Base-by-base conservation (phyloP, 169 alveolate species). In the Cryptosporidium meleagridis region DNA sequence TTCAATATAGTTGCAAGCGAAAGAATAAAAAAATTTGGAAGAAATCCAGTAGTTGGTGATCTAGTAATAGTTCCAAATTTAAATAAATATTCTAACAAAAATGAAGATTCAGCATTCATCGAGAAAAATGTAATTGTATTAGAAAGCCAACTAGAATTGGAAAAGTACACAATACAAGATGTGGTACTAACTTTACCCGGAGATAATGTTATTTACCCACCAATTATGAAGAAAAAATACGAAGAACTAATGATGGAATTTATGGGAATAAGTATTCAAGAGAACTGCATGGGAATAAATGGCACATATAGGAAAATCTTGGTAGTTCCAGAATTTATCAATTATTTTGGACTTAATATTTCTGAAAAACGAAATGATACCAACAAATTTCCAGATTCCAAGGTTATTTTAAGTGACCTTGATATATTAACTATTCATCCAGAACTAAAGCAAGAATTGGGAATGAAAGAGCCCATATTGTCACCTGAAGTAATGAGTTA, bases 161-260 rank as follows among this genome's bases (percentile, higher is more conserved):
- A 86, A 21, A 80, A 92, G 70, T 96, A 92, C 85, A 86, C 93
- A 23, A 92, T 96, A 8, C 89, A 94, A 37, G 98, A 97, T 92
- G 96, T 96, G 26, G 98, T 97, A 31, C 91, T 96, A 58, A 98
- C 99, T 8, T 91, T 97, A 21, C 97, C 97, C 9, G 99, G 99
- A 0, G 96, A 96, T 85, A 93, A 91, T 73, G 91, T 92, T 7
- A 33, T 85, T 53, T 91, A 92, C 80, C 98, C 98, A 44, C 92
- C 92, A 70, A 92, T 85, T 75, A 70, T 92, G 59, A 84, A 18
- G 0, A 73, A 70, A 23, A 86, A 65, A 71, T 92, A 92, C 53
- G 75, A 85, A 14, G 52, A 84, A 67, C 84, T 94, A 41, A 75
- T 94, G 91, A 69, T 87, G 21, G 85, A 92, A 23, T 84, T 94